These are phyloP conservation scores for Marsdenia floribunda DNA, from an alignment of 257 asterid genomes.

Conservation along the genomic window DNA sequence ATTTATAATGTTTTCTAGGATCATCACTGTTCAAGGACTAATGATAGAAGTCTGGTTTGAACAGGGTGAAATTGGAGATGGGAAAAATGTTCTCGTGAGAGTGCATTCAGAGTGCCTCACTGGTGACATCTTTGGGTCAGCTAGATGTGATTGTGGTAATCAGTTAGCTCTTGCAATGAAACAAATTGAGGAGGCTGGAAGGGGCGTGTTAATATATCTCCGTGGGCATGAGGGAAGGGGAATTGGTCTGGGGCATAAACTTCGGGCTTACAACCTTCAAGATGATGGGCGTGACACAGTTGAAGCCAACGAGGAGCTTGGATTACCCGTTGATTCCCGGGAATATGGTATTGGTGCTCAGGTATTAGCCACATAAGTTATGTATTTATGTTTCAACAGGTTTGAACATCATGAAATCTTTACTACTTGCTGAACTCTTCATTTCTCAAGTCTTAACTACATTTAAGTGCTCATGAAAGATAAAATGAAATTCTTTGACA, in stretches of 20 bases:
- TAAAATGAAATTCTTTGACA: background rate
- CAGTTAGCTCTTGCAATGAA: constrained; percentile 28
- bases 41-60: background rate
- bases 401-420: background rate
- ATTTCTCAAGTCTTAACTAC: background rate
- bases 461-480: no score
- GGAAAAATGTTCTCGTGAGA: constrained; percentile 24
- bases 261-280: constrained; percentile 28
- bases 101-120: constrained; percentile 32
- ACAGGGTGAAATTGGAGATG: constrained; percentile 25
- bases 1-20: background rate
- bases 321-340: constrained; percentile 26
- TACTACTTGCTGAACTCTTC: background rate
- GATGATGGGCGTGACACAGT: constrained; percentile 29
- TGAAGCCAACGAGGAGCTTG: constrained; percentile 31
- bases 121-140: constrained; percentile 27
- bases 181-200: constrained; percentile 26
- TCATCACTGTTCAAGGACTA: background rate
- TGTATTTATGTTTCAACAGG: background rate
- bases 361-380: constrained; percentile 8
- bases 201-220: constrained; percentile 23
- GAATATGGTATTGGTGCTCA: constrained; percentile 34
- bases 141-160: constrained; percentile 28
- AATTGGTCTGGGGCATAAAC: constrained; percentile 33
- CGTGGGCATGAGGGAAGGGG: constrained; percentile 30